These are phyloP conservation scores for Microcyclosporella mali DNA, from an alignment of 2,329 filamentous ascomycete species.

Conservation along the genomic window DNA sequence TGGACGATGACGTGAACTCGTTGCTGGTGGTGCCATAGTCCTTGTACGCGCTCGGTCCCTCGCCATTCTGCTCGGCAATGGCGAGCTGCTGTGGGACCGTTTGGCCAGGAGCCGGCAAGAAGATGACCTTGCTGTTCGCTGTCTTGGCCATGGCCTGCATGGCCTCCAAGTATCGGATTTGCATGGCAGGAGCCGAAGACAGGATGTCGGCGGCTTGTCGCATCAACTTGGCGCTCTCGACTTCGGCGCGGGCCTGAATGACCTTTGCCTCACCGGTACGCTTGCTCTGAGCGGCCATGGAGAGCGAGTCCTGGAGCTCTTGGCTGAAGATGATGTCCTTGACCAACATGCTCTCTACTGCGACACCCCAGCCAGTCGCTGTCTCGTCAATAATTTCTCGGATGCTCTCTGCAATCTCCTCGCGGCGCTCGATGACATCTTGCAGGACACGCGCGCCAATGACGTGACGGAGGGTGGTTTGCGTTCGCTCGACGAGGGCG, in stretches of 20 bases:
- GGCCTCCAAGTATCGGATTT: slow-evolving; percentile 94
- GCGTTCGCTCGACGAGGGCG: slow-evolving; percentile 94
- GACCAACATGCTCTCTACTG: slow-evolving; percentile 97
- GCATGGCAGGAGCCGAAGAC: slow-evolving; percentile 89
- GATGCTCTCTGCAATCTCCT: slow-evolving; percentile 92
- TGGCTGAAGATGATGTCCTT: slow-evolving; percentile 98
- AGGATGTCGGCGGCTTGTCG: slow-evolving; percentile 86
- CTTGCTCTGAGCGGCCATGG: slow-evolving; percentile 98
- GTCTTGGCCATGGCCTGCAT: slow-evolving; percentile 99
- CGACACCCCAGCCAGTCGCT: slow-evolving; percentile 86
- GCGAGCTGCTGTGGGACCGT: slow-evolving; percentile 52
- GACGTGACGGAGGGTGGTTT: slow-evolving; percentile 94
- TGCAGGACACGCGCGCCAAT: slow-evolving; percentile 92
- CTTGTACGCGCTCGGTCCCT: slow-evolving; percentile 49
- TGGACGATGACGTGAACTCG: background rate
- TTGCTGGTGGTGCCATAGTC: slow-evolving; percentile 47
- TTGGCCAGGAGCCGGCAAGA: slow-evolving; percentile 54
- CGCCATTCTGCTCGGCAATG: slow-evolving; percentile 46
- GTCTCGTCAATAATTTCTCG: slow-evolving; percentile 97
- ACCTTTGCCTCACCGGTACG: slow-evolving; percentile 97
- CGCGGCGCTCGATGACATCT: slow-evolving; percentile 95
- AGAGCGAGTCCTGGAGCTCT: slow-evolving; percentile 90
- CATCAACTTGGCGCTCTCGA: slow-evolving; percentile 93
- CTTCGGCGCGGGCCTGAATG: slow-evolving; percentile 92
- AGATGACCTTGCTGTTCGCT: slow-evolving; percentile 81